phyloP scores from a whole-genome alignment of 768 basidiomycete genomes.

The Mycena albidolilacea region DNA sequence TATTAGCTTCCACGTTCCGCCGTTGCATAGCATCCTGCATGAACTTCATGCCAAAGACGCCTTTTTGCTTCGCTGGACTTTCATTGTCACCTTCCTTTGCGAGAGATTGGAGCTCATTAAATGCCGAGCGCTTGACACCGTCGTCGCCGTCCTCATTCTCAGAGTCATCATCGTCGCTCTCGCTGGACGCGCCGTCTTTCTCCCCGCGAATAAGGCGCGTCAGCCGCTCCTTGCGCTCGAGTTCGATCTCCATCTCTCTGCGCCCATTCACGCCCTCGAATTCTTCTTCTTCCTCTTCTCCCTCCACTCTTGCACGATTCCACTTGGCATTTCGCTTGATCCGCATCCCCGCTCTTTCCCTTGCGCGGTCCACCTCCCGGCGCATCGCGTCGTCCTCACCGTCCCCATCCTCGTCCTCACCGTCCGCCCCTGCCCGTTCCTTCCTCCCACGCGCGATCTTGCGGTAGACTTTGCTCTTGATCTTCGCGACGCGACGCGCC shows the following conservation, averaged over 20 bases:
- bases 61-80: conserved; percentile 63
- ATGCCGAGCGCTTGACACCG: conserved; percentile 76
- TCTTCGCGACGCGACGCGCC: conserved; percentile 91
- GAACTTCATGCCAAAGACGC: conserved; percentile 97
- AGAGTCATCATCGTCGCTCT: conserved; percentile 64
- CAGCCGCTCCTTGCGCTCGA: conserved; percentile 85
- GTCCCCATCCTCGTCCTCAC: conserved; percentile 57
- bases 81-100: conserved; percentile 55
- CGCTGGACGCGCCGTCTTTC: conserved; percentile 44
- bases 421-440: conserved; percentile 67
- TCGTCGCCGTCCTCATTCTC: conserved; percentile 61
- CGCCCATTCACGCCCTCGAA: conserved; percentile 66
- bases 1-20: conserved; percentile 68
- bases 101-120: conserved; percentile 79
- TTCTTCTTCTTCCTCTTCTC: conserved; percentile 71
- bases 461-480: conserved; percentile 95
- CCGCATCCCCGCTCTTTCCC: conserved; percentile 89
- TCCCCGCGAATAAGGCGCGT: conserved; percentile 82
- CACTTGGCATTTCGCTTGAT: conserved; percentile 93
- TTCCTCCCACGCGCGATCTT: conserved; percentile 86
- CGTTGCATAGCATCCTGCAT: conserved; percentile 94
- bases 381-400: conserved; percentile 75
- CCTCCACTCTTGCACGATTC: conserved; percentile 81
- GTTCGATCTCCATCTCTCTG: conserved; percentile 87
- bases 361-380: conserved; percentile 84